Evolutionary conservation across 352 stramenopile species (phyloP).

Genomic region (Pythium coloratum): DNA sequence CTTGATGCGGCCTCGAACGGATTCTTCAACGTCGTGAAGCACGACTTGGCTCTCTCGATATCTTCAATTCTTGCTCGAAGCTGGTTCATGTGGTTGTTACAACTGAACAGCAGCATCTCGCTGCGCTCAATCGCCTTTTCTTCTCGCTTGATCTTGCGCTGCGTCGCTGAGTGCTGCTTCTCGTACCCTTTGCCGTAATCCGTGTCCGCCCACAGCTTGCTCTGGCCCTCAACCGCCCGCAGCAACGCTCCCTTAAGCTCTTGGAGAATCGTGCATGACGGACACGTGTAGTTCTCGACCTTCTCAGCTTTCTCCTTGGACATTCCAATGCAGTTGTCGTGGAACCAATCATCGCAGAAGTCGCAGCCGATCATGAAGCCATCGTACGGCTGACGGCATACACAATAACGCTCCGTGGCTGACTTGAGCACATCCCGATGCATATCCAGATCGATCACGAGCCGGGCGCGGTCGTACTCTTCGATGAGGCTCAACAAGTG

Average conservation of each 20-base stretch:
- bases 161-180: conserved; percentile 70
- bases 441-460: conserved; percentile 87
- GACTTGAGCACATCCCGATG: conserved; percentile 89
- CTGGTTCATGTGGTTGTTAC: conserved; percentile 82
- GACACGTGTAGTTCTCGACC: conserved; percentile 95
- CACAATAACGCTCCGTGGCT: conserved; percentile 90
- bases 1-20: conserved; percentile 27
- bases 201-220: conserved; percentile 78
- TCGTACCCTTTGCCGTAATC: conserved; percentile 86
- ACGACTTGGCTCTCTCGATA: conserved; percentile 63
- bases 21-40: conserved; percentile 36
- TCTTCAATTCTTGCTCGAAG: conserved; percentile 70
- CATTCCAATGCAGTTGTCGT: conserved; percentile 89
- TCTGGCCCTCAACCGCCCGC: conserved; percentile 51
- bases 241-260: conserved; percentile 73
- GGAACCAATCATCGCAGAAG: conserved; percentile 89
- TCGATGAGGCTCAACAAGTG: conserved; percentile 68
- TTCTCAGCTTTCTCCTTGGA: conserved; percentile 94
- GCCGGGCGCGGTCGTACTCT: conserved; percentile 74
- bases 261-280: conserved; percentile 92
- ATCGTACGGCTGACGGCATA: conserved; percentile 90
- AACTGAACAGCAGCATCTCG: conserved; percentile 76
- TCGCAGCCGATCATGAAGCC: conserved; percentile 90
- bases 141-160: conserved; percentile 82
- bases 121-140: conserved; percentile 82